Evolutionary conservation across 73 alveolate species (phyloP).

Genomic region (Tetrahymena thermophila): DNA sequence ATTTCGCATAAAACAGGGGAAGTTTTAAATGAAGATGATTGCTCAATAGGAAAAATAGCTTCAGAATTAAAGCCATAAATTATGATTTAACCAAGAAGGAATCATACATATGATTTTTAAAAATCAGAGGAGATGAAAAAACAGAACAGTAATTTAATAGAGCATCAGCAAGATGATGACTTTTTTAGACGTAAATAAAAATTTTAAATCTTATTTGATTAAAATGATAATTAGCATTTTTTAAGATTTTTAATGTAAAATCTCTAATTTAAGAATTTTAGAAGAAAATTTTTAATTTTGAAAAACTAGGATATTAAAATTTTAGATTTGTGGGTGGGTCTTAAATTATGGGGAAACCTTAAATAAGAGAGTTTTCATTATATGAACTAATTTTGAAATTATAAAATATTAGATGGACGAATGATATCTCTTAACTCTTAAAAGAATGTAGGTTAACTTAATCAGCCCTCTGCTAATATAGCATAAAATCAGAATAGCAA

Average conservation of each 20-base stretch:
- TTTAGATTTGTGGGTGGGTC: too few species aligned
- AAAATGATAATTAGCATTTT: too few species aligned
- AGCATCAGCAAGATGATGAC: neutral
- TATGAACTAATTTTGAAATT: too few species aligned
- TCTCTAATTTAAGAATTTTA: too few species aligned
- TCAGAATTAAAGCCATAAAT: neutral
- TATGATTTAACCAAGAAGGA: neutral
- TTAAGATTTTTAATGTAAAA: too few species aligned
- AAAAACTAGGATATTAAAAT: too few species aligned
- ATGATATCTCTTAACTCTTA: neutral
- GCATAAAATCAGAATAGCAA: too few species aligned
- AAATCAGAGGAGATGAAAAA: neutral
- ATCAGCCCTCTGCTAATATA: neutral
- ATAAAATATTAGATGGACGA: too few species aligned
- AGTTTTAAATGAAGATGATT: neutral
- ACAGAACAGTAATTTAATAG: neutral
- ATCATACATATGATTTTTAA: neutral
- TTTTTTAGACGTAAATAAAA: neutral
- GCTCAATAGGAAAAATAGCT: neutral
- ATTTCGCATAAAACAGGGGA: neutral
- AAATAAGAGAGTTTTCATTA: too few species aligned
- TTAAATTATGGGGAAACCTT: too few species aligned
- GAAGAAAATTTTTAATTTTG: too few species aligned
- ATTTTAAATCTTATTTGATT: neutral
- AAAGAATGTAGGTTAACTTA: too few species aligned